These are phyloP conservation scores for Blumeria graminis DNA, from an alignment of 2,329 filamentous ascomycete species.

Conservation along the genomic window DNA sequence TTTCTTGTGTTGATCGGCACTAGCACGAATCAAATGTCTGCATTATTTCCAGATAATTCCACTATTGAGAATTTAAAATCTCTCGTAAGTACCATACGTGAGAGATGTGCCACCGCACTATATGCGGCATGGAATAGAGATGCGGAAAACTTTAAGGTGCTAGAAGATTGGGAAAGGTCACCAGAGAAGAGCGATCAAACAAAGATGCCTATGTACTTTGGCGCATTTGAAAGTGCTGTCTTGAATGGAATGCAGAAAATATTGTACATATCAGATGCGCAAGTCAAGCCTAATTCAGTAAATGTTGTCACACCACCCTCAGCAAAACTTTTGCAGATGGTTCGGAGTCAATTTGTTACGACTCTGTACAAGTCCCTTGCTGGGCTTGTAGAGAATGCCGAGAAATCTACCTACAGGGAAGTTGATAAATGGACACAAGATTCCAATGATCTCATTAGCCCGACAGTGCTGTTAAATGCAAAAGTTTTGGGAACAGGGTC, in stretches of 20 bases:
- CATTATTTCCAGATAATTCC: conserved; percentile 38
- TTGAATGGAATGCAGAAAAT: conserved; percentile 84
- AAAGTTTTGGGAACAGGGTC: conserved; percentile 22
- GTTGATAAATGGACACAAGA: conserved; percentile 16
- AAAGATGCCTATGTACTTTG: conserved; percentile 68
- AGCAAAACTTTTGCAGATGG: conserved; percentile 70
- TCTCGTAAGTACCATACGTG: conserved; percentile 55
- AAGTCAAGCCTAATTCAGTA: conserved; percentile 43
- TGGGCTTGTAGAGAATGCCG: conserved; percentile 92
- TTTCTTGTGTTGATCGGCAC: conserved; percentile 65
- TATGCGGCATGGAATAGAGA: conserved; percentile 86
- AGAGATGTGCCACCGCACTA: conserved; percentile 63
- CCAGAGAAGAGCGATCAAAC: conserved; percentile 68
- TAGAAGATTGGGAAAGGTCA: conserved; percentile 83
- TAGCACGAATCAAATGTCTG: conserved; percentile 65
- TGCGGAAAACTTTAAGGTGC: conserved; percentile 70
- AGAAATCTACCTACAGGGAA: conserved; percentile 41
- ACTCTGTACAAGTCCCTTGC: conserved; percentile 85
- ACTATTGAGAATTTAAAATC: conserved; percentile 48
- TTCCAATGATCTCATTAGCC: conserved; percentile 13
- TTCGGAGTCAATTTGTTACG: conserved; percentile 75
- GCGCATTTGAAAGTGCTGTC: conserved; percentile 62
- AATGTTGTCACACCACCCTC: conserved; percentile 71
- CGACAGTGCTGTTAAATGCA: conserved; percentile 13
- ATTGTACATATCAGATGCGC: conserved; percentile 72